Conservation (phyloP, 1,284 basidiomycete species). For the Trichosporon inkin region DNA sequence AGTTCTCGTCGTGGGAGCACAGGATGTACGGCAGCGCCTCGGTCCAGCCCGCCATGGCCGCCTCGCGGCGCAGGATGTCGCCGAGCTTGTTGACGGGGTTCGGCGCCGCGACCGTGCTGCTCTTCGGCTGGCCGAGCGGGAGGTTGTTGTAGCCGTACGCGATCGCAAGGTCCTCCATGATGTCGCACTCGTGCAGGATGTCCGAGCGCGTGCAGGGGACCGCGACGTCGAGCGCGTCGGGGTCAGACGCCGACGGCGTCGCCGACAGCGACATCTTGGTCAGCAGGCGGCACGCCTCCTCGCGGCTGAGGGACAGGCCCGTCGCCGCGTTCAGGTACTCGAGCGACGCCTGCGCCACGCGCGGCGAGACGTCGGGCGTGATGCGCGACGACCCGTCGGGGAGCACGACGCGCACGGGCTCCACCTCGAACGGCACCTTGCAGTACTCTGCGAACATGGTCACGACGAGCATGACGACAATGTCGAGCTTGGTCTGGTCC, state of each 20-base stretch:
- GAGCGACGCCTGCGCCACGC: constrained; percentile 68
- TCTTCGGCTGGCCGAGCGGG: constrained; percentile 82
- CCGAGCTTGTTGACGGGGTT: constrained; percentile 83
- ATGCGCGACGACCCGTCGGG: constrained; percentile 72
- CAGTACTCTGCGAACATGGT: constrained; percentile 99
- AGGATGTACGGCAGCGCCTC: constrained; percentile 93
- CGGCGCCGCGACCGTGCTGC: constrained; percentile 93
- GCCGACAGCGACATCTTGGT: constrained; percentile 51
- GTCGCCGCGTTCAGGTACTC: constrained; percentile 96
- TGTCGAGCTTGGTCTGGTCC: constrained; percentile 94
- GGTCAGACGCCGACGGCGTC: constrained; percentile 53
- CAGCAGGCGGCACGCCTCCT: constrained; percentile 42
- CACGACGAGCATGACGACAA: constrained; percentile 89
- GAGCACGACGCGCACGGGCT: constrained; percentile 77
- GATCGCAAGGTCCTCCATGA: constrained; percentile 97
- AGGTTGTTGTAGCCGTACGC: constrained; percentile 98
- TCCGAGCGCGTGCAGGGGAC: constrained; percentile 91
- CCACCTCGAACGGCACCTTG: constrained; percentile 76
- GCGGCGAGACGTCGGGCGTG: constrained; percentile 74
- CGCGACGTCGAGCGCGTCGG: constrained; percentile 63
- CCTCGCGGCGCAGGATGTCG: constrained; percentile 84
- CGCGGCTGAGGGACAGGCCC: constrained; percentile 63
- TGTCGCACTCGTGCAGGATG: constrained; percentile 95
- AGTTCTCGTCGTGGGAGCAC: constrained; percentile 99
- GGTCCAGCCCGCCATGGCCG: constrained; percentile 91